Conservation (phyloP, 2,329 filamentous ascomycete species). For the Colletotrichum truncatum region DNA sequence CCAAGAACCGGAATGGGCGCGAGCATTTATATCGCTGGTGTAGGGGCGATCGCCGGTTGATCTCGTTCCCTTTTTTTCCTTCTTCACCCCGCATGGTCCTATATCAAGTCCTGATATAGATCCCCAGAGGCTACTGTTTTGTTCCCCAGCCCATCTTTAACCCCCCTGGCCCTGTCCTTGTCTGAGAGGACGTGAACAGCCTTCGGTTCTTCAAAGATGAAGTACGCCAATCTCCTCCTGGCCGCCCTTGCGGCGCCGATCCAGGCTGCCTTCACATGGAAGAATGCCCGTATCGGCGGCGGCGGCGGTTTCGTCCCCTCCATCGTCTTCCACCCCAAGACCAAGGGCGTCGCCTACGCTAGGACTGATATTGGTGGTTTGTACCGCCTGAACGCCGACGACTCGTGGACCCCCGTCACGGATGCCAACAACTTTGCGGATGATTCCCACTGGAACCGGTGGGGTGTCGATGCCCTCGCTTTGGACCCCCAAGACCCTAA, state of each 20-base stretch:
- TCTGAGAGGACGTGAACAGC: background rate
- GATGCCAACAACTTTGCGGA: constrained; percentile 50
- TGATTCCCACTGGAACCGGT: constrained; percentile 58
- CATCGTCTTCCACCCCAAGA: constrained; percentile 64
- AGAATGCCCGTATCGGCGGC: constrained; percentile 62
- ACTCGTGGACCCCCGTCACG: constrained; percentile 63
- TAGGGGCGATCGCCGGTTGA: background rate
- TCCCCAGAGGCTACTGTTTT: background rate
- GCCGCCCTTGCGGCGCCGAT: constrained; percentile 34
- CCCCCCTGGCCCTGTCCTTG: background rate
- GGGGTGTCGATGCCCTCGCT: constrained; percentile 67
- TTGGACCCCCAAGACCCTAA: constrained; percentile 62
- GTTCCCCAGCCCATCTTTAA: background rate
- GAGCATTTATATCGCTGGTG: constrained; percentile 8
- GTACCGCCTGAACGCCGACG: constrained; percentile 63
- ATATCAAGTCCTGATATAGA: background rate
- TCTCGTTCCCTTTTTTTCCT: background rate
- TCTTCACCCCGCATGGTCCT: background rate
- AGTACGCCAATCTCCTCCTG: constrained; percentile 16
- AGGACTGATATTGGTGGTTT: constrained; percentile 67
- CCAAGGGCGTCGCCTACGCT: constrained; percentile 62
- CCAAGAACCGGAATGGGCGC: background rate
- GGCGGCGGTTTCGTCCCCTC: constrained; percentile 67
- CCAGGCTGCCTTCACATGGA: constrained; percentile 52
- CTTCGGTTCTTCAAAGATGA: constrained; percentile 8